These are phyloP conservation scores for Pleurostoma richardsiae DNA, from an alignment of 2,329 filamentous ascomycete species.

Conservation along the genomic window DNA sequence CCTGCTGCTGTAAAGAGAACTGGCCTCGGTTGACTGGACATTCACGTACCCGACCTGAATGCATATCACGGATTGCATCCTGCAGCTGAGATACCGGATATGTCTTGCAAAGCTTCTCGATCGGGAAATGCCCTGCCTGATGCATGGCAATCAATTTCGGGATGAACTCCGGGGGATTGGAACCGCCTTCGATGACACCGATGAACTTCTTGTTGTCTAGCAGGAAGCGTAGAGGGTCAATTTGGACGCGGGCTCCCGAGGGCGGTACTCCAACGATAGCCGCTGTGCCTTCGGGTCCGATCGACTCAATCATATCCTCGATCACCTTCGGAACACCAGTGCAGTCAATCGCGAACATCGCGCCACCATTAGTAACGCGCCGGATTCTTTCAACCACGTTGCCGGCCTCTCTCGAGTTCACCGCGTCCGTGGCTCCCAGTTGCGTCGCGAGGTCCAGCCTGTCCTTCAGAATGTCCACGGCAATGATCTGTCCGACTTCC, in stretches of 20 bases:
- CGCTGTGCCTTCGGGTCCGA: slow-evolving; percentile 21
- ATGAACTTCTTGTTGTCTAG: slow-evolving; percentile 21
- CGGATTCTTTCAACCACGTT: slow-evolving; percentile 21
- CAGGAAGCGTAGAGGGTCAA: slow-evolving; percentile 19
- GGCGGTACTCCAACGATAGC: slow-evolving; percentile 26
- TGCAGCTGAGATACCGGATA: slow-evolving; percentile 10
- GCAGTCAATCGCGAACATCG: slow-evolving; percentile 21
- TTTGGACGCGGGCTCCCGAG: slow-evolving; percentile 14
- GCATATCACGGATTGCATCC: no score
- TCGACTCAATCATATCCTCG: slow-evolving; percentile 19
- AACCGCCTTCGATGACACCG: slow-evolving; percentile 25
- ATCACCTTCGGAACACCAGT: slow-evolving; percentile 21
- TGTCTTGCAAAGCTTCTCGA: slow-evolving; percentile 23
- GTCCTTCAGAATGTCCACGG: slow-evolving; percentile 34
- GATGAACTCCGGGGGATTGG: slow-evolving; percentile 20
- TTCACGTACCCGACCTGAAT: no score
- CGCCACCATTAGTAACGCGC: slow-evolving; percentile 18
- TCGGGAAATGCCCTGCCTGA: slow-evolving; percentile 22
- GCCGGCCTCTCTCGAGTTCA: slow-evolving; percentile 22
- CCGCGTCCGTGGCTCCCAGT: slow-evolving; percentile 35
- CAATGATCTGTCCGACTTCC: slow-evolving; percentile 29
- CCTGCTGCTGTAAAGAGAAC: no score
- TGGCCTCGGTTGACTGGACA: no score
- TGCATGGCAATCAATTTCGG: slow-evolving; percentile 23
- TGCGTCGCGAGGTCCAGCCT: slow-evolving; percentile 34